A percentile compares a stretch with the other conserved stretches of the same genome.
phyloP scores from a whole-genome alignment of 108 stramenopile genomes.

The Nitzschia putrida region DNA sequence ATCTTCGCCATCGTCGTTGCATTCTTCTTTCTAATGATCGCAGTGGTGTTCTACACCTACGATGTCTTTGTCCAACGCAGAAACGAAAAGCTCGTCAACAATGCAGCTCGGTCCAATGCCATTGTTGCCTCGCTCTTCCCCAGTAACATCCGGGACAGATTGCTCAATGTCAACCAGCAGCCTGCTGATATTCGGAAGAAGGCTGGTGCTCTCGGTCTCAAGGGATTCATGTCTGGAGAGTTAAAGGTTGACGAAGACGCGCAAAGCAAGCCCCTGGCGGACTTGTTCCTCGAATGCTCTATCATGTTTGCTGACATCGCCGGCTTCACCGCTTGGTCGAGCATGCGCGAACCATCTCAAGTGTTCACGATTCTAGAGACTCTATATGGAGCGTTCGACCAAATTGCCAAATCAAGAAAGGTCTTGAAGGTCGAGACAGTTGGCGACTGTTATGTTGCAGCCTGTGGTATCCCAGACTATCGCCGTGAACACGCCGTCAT shows the following conservation, averaged over 20 bases:
- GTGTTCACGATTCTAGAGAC: slow-evolving; percentile 43
- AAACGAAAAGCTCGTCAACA: background rate
- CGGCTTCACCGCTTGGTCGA: slow-evolving; percentile 45
- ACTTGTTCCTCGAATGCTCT: slow-evolving; percentile 33
- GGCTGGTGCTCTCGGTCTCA: background rate
- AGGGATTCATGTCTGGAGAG: no score
- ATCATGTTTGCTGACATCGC: no score
- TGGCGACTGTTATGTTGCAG: slow-evolving; percentile 61
- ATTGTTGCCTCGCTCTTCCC: no score
- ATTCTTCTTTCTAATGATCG: slow-evolving; percentile 39
- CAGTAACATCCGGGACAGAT: no score
- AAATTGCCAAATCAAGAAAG: slow-evolving; percentile 27
- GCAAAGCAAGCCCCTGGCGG: slow-evolving; percentile 35
- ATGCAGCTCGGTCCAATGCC: no score
- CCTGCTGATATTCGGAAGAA: background rate
- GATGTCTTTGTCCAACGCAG: slow-evolving; percentile 19
- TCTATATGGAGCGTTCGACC: slow-evolving; percentile 29
- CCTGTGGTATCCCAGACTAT: slow-evolving; percentile 41
- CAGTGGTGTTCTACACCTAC: slow-evolving; percentile 23
- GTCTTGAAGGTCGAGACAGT: slow-evolving; percentile 15
- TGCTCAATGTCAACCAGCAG: no score
- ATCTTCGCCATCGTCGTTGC: slow-evolving; percentile 42
- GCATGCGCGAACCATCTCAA: slow-evolving; percentile 37
- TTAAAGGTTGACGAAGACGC: no score
- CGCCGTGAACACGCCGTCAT: slow-evolving; percentile 2